Base-by-base conservation (phyloP, 805 yeast species). In the Komagataella phaffii region DNA sequence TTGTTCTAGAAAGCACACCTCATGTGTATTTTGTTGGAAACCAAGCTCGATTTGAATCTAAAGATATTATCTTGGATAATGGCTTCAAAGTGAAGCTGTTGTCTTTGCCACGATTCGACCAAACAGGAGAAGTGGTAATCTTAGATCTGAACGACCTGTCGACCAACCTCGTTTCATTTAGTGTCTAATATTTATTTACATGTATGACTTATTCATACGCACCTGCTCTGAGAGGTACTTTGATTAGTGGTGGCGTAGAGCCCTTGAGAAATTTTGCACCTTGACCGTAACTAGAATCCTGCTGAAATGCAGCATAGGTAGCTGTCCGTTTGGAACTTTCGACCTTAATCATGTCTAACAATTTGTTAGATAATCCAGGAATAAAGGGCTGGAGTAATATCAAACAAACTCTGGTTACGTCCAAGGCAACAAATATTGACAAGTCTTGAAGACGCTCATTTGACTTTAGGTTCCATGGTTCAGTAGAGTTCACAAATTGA, bases 1-100 rank as follows among this genome's bases (percentile, higher is more conserved):
- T 91, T 64, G 71, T 81, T 1, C 68, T 93, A n/a, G 69, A 69
- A 7, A 87, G 86, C 59, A 79, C 86, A 17, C 98, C 98, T 0
- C 90, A 88, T 62, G 83, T 90, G 2, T 88, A 85, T 60, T 80
- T 88, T 58, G 88, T 79, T 3, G 98, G 96, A 0, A 91, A 90
- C 61, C 96, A 88, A 64, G 78, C 83, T 0, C 61, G 64, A 36
- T 88, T 73, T 63, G 83, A 74, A 48, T 64, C 80, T 0, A 70
- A 74, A 24, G 50, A 64, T 3, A 57, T 77, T 17, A 61, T 65
- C 24, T 58, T 76, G 12, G 67, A 61, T 3, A 62, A 66, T 7
- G 52, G 50, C 4, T 47, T 61, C 3, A 44, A 56, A 0, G 79
- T 83, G 7, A 68, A 81, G 49, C 54, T 87, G 19, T 70, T 93